Percentiles rank a stretch among this genome's conserved stretches.
Evolutionary conservation across 1,284 basidiomycete species (phyloP).

Genomic region (Afroboletus lepidellus): DNA sequence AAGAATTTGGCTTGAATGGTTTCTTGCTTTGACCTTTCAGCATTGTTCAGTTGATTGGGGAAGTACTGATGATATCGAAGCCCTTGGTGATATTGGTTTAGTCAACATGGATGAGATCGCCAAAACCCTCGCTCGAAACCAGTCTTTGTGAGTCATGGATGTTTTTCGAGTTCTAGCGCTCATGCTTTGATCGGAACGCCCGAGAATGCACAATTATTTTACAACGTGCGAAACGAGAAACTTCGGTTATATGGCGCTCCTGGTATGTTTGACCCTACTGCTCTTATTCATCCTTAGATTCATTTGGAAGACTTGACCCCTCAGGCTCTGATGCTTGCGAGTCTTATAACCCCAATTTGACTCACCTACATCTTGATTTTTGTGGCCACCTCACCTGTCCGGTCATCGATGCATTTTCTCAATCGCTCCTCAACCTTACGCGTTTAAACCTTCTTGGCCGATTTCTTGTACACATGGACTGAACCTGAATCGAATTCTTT

Average conservation of each 20-base stretch:
- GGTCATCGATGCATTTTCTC: constrained; percentile 65
- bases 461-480: constrained; percentile 76
- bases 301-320: constrained; percentile 61
- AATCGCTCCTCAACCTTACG: constrained; percentile 62
- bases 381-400: constrained; percentile 84
- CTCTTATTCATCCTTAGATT: constrained; percentile 9
- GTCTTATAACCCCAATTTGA: constrained; percentile 82
- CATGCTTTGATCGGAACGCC: constrained; percentile 48
- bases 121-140: constrained; percentile 83
- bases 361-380: constrained; percentile 76
- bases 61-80: constrained; percentile 89
- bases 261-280: constrained; percentile 44
- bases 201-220: constrained; percentile 82
- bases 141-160: constrained; percentile 66
- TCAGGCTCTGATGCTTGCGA: constrained; percentile 64
- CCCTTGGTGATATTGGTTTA: constrained; percentile 82
- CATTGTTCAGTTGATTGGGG: constrained; percentile 81
- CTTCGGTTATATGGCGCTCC: constrained; percentile 90
- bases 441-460: constrained; percentile 85
- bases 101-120: constrained; percentile 82
- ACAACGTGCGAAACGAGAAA: constrained; percentile 65
- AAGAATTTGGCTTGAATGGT: neutral
- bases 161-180: neutral
- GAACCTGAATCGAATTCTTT: constrained; percentile 81
- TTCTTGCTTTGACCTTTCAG: neutral